Evolutionary conservation across 106 monocot genomes (phyloP).

Genomic region (Phalaenopsis aphrodite): DNA sequence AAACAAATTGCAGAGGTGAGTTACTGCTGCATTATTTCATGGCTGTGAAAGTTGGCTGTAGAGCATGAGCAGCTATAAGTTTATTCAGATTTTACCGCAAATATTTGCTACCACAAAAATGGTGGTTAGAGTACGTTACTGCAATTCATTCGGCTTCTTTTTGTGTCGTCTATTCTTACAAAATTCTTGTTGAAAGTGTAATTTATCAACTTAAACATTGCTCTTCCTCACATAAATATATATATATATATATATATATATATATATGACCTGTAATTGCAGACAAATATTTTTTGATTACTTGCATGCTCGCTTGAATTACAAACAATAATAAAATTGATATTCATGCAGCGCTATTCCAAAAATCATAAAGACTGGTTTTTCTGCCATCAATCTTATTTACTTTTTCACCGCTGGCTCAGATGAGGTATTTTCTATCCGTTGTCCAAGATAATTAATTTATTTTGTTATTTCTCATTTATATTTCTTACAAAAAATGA

Average conservation of each 20-base stretch:
- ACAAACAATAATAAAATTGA: neutral
- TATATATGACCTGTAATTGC: neutral
- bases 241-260: too few species aligned
- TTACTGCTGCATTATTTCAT: neutral
- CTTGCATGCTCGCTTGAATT: neutral
- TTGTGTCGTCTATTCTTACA: neutral
- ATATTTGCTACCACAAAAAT: neutral
- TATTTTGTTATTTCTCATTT: neutral
- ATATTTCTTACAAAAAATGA: neutral
- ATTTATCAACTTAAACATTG: neutral
- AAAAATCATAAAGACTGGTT: conserved; percentile 96
- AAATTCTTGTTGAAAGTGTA: neutral
- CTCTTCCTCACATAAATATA: too few species aligned
- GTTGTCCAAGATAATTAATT: neutral
- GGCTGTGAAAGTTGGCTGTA: neutral
- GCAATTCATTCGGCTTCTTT: neutral
- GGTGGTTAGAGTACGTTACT: neutral
- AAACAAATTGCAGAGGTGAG: conserved; percentile 85
- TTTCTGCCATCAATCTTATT: conserved; percentile 92
- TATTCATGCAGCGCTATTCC: conserved; percentile 56
- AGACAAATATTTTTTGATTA: neutral
- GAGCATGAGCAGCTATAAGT: neutral
- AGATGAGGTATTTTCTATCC: conserved; percentile 69
- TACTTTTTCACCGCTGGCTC: conserved; percentile 99
- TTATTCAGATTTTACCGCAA: neutral